Conservation (phyloP, 306 rosid genomes). For the Dalbergia cochinchinensis region DNA sequence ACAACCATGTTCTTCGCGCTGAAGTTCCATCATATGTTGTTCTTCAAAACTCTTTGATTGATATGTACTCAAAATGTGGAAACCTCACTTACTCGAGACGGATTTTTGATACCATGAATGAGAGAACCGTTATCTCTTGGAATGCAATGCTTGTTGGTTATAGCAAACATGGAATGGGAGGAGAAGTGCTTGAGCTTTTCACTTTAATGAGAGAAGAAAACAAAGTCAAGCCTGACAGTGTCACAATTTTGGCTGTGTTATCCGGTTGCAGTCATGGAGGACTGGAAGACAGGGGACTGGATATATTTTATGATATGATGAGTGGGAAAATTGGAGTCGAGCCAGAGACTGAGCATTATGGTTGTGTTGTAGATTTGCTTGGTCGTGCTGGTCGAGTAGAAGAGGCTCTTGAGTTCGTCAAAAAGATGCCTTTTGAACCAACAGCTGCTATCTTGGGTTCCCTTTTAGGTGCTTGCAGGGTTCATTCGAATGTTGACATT, state of each 20-base stretch:
- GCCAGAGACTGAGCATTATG: constrained; percentile 83
- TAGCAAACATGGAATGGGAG: constrained; percentile 90
- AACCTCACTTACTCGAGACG: constrained; percentile 73
- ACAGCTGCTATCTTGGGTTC: constrained; percentile 90
- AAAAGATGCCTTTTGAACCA: constrained; percentile 69
- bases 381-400: constrained; percentile 79
- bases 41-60: constrained; percentile 87
- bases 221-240: constrained; percentile 70
- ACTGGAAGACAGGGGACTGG: constrained; percentile 72
- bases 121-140: constrained; percentile 87
- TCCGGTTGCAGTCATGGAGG: constrained; percentile 96
- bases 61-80: constrained; percentile 97
- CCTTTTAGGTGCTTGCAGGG: constrained; percentile 84
- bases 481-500: constrained; percentile 71
- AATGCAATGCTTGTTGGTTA: constrained; percentile 91
- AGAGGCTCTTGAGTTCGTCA: constrained; percentile 74
- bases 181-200: constrained; percentile 83
- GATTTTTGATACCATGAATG: constrained; percentile 70
- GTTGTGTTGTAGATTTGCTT: constrained; percentile 88
- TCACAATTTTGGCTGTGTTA: constrained; percentile 85
- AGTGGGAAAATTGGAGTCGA: constrained; percentile 58
- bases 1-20: constrained; percentile 71
- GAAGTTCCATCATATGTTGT: constrained; percentile 68
- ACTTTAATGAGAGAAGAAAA: constrained; percentile 69
- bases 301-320: constrained; percentile 71